Evolutionary conservation across 345 rosid genomes (phyloP).

Genomic region (Populus ilicifolia): DNA sequence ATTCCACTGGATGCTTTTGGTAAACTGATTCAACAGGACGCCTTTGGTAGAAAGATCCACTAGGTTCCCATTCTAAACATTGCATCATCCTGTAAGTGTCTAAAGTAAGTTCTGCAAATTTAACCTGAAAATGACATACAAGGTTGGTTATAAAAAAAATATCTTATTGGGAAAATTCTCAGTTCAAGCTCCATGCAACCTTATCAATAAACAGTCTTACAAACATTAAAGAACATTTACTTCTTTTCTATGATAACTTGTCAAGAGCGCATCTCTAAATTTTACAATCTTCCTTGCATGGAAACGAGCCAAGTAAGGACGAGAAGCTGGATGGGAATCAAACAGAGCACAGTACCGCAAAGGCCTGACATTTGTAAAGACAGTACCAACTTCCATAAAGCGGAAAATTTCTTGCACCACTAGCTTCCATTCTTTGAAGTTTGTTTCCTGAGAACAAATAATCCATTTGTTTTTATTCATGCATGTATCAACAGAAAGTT

Average conservation of each 20-base stretch:
- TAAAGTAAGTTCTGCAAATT: slow-evolving; percentile 88
- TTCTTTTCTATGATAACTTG: slow-evolving; percentile 85
- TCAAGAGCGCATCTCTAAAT: slow-evolving; percentile 75
- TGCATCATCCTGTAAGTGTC: slow-evolving; percentile 92
- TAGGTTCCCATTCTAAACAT: slow-evolving; percentile 94
- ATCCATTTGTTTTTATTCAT: neutral
- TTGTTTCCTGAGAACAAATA: slow-evolving; percentile 55
- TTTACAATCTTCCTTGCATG: slow-evolving; percentile 80
- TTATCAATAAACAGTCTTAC: slow-evolving; percentile 1
- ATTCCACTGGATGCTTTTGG: slow-evolving; percentile 30
- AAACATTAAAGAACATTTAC: slow-evolving; percentile 28
- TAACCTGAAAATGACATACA: slow-evolving; percentile 53
- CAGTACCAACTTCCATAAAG: slow-evolving; percentile 48
- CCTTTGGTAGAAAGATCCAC: slow-evolving; percentile 68
- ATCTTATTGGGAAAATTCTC: neutral
- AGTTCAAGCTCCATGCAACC: slow-evolving; percentile 1
- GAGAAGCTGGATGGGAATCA: slow-evolving; percentile 74
- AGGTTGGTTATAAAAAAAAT: slow-evolving; percentile 1
- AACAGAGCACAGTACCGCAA: slow-evolving; percentile 61
- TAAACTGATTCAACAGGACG: slow-evolving; percentile 22
- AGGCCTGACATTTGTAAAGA: slow-evolving; percentile 54
- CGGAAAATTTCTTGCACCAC: slow-evolving; percentile 78
- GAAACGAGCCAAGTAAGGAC: slow-evolving; percentile 64
- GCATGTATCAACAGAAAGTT: neutral
- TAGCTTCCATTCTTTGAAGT: slow-evolving; percentile 85